Base-by-base conservation (phyloP, 306 rosid species). In the Vicia villosa region DNA sequence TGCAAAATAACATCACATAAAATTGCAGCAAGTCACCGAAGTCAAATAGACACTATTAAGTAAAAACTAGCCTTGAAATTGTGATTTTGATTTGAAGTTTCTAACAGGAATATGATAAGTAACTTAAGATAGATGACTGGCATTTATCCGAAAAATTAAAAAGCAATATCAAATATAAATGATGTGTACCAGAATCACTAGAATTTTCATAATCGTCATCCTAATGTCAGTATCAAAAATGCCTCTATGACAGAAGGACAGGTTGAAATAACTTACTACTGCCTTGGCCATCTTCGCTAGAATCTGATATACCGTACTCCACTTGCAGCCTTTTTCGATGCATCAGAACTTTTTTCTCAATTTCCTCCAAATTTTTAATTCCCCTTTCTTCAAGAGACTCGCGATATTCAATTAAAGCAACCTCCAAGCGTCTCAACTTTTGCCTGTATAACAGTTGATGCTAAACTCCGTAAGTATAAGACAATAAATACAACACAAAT, bases 341-440 rank as follows among this genome's bases (percentile, higher is more conserved):
- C 0, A 63, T 51, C 19, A 69, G 56, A 70, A 91, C 97, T 83
- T 80, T 91, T 74, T 77, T 89, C 78, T 89, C 96, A 26, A 95
- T 83, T 79, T 95, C 99, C 66, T 91, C 95, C 66, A 76, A 78
- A 80, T 71, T 91, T 79, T 83, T 91, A 8, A 89, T 84, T 66
- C 96, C 99, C 71, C 79, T 83, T 54, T 95, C 99, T 79, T 95
- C 99, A 32, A 91, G 95, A 47, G 95, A 89, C 75, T 95, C 99
- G 10, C 95, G 93, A 80, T 91, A 95, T 85, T 89, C 99, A 68
- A 95, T 91, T 79, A 95, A 81, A 80, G 92, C 89, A 70, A 84
- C 99, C 83, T 95, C 99, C 72, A 95, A 83, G 56, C 89, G 95
- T 82, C 99, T 87, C 68, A 91, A 69, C 85, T 91, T 95, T 84